Evolutionary conservation across 2,329 filamentous ascomycete species (phyloP).

Genomic region (Catunica adiposa): DNA sequence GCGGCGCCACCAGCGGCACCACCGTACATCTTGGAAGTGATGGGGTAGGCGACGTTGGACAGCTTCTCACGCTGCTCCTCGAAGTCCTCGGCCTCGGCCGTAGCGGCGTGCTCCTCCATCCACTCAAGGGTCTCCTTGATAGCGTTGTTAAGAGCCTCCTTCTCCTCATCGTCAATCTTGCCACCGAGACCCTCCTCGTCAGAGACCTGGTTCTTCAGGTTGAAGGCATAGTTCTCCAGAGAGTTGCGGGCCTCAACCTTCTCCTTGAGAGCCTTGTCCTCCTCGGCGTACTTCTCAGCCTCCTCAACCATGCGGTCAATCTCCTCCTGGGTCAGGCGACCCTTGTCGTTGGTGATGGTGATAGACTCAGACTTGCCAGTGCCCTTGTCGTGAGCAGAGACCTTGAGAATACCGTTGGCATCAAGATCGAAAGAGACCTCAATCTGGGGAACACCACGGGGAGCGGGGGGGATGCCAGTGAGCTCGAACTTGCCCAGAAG

Average conservation of each 20-base stretch:
- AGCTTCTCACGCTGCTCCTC: conserved; percentile 99
- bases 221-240: conserved; percentile 98
- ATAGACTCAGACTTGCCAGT: conserved; percentile 95
- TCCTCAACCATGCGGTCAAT: conserved; percentile 99
- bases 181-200: conserved; percentile 92
- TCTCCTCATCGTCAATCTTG: conserved; percentile 97
- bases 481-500: conserved; percentile 96
- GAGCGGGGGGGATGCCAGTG: conserved; percentile 84
- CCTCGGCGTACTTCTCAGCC: conserved; percentile 96
- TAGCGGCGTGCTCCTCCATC: conserved; percentile 85
- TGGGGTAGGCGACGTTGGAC: conserved; percentile 89
- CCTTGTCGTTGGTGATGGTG: conserved; percentile 99
- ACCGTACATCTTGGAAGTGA: conserved; percentile 92
- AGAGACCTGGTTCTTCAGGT: conserved; percentile 96
- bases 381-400: conserved; percentile 91
- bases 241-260: conserved; percentile 93
- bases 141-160: conserved; percentile 87
- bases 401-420: conserved; percentile 95
- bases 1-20: conserved; percentile 45
- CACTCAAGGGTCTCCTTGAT: conserved; percentile 95
- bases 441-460: conserved; percentile 92
- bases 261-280: conserved; percentile 95
- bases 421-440: conserved; percentile 97
- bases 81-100: conserved; percentile 81
- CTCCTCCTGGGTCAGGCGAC: conserved; percentile 85